A percentile compares a stretch with the other conserved stretches of the same genome.
Evolutionary conservation across 495 filamentous ascomycete genomes (phyloP).

Genomic region (Elaphomyces granulatus): DNA sequence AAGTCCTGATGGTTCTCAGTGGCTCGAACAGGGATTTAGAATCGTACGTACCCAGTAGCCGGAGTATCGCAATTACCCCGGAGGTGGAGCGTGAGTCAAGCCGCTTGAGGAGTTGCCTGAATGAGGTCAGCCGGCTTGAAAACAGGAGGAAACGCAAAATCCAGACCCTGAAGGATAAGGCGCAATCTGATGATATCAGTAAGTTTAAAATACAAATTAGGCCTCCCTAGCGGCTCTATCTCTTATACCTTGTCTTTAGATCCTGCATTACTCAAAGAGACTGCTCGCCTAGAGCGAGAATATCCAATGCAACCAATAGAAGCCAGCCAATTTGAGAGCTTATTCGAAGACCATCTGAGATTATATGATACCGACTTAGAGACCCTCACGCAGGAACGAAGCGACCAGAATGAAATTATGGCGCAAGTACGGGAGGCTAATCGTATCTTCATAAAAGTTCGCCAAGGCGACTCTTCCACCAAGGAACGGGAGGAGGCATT

Average conservation of each 20-base stretch:
- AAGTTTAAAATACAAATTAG: constrained; percentile 13
- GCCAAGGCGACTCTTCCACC: constrained; percentile 56
- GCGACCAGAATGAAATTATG: constrained; percentile 61
- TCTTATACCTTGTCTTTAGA: constrained; percentile 22
- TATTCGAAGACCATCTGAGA: constrained; percentile 70
- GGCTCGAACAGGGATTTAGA: constrained; percentile 67
- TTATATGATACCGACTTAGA: constrained; percentile 66
- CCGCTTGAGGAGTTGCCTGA: constrained; percentile 58
- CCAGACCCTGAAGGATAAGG: constrained; percentile 60
- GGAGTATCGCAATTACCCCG: constrained; percentile 61
- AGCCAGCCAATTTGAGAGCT: constrained; percentile 75
- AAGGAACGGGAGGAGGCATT: constrained; percentile 72
- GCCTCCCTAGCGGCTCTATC: neutral
- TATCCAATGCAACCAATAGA: constrained; percentile 73
- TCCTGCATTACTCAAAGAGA: constrained; percentile 60
- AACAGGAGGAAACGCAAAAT: constrained; percentile 60
- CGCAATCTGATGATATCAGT: constrained; percentile 80
- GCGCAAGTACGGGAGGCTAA: constrained; percentile 59
- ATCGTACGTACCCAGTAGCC: constrained; percentile 77
- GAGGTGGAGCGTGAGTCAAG: constrained; percentile 65
- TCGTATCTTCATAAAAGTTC: constrained; percentile 53
- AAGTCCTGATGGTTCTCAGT: constrained; percentile 55
- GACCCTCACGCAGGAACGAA: constrained; percentile 51
- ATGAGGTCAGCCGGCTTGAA: constrained; percentile 71
- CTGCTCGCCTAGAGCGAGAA: constrained; percentile 69